A percentile compares a stretch with the other conserved stretches of the same genome.
These are phyloP conservation scores for Rhizomucor miehei DNA, from an alignment of 371 early-diverging fungal genomes.

Conservation along the genomic window DNA sequence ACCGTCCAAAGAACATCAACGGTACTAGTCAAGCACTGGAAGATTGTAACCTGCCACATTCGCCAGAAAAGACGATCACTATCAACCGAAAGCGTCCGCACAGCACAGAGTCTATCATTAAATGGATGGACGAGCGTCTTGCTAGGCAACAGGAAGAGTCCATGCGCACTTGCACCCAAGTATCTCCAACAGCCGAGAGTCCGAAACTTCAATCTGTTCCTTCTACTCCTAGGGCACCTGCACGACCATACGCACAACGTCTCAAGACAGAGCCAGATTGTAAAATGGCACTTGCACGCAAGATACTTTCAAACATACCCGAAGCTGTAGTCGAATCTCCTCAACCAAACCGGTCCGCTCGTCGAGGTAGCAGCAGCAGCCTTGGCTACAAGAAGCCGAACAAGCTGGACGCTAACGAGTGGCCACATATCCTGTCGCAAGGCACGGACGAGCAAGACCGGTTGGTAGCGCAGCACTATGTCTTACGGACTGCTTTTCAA, in stretches of 20 bases:
- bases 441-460: slow-evolving; percentile 43
- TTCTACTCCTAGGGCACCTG: not conserved
- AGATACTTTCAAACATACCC: not conserved
- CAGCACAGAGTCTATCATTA: slow-evolving; percentile 12
- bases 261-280: not conserved
- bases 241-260: too few species aligned
- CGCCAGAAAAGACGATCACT: not conserved
- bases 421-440: slow-evolving; percentile 33
- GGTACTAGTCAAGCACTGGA: not conserved
- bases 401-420: slow-evolving; percentile 15
- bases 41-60: not conserved
- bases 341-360: not conserved
- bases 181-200: not conserved
- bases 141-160: slow-evolving; percentile 3
- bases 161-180: not conserved
- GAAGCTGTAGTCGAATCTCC: not conserved
- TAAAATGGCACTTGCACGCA: not conserved
- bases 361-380: slow-evolving; percentile 4
- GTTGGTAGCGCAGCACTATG: slow-evolving; percentile 43
- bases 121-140: slow-evolving; percentile 12
- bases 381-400: not conserved
- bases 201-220: not conserved
- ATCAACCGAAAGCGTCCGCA: slow-evolving; percentile 5
- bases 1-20: not conserved
- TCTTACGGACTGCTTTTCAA: slow-evolving; percentile 43